Conservation (phyloP, 2,329 filamentous ascomycete species). For the Neurospora crassa region DNA sequence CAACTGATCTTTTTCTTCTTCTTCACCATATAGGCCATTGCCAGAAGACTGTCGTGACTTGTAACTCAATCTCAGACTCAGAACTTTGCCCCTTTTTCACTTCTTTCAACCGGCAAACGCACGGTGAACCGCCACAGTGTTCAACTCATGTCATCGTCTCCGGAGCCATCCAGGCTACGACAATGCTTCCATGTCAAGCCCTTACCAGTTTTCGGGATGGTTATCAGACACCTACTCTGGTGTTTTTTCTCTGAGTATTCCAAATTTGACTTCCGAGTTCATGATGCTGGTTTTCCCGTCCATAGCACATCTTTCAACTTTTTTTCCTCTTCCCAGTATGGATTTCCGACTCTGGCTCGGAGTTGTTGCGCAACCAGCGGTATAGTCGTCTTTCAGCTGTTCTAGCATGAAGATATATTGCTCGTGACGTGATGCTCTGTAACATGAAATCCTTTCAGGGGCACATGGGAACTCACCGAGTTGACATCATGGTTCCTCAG, state of each 20-base stretch:
- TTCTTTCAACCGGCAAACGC: background rate
- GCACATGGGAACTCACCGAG: too few relatives aligned
- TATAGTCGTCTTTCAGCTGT: too few relatives aligned
- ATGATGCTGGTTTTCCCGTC: background rate
- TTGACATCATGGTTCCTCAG: too few relatives aligned
- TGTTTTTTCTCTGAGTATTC: background rate
- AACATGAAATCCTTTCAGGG: too few relatives aligned
- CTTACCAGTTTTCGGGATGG: background rate
- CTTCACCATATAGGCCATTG: background rate
- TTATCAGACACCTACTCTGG: background rate
- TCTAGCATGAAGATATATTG: too few relatives aligned
- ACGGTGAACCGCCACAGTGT: background rate
- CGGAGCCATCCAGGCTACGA: too few relatives aligned
- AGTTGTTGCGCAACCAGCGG: too few relatives aligned
- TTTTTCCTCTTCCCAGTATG: too few relatives aligned
- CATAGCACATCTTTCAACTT: too few relatives aligned
- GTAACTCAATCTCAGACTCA: background rate
- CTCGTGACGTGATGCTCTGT: too few relatives aligned
- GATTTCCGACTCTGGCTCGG: too few relatives aligned
- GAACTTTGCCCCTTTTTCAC: background rate
- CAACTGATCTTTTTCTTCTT: background rate
- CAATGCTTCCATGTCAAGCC: too few relatives aligned
- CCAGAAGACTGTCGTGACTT: background rate
- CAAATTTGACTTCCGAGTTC: background rate
- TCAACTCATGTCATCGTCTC: background rate